Conservation (phyloP, 768 basidiomycete species). For the Russula compacta region DNA sequence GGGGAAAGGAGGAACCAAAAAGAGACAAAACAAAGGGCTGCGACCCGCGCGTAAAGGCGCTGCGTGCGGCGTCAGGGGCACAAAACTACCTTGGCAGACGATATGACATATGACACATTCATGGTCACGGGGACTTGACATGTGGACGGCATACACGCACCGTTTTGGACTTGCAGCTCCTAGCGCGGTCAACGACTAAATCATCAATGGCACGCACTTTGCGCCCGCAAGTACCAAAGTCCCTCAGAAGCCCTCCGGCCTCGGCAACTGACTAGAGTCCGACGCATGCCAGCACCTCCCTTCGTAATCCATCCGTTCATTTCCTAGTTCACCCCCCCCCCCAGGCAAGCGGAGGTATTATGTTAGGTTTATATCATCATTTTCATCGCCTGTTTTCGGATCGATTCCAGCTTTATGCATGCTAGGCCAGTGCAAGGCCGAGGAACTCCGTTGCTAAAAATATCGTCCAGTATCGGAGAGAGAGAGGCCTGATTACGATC, state of each 20-base stretch:
- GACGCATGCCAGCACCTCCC: background rate
- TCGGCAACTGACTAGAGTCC: background rate
- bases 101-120: too few relatives aligned
- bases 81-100: too few relatives aligned
- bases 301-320: background rate
- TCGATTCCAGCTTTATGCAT: too few relatives aligned
- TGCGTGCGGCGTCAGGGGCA: too few relatives aligned
- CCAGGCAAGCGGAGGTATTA: background rate
- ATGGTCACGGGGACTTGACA: background rate
- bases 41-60: too few relatives aligned
- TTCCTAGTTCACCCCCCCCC: too few relatives aligned
- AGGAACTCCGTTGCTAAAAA: too few relatives aligned
- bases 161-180: background rate
- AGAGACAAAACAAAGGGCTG: too few relatives aligned
- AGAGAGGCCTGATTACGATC: background rate
- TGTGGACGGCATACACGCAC: background rate
- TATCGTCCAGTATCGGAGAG: background rate
- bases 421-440: background rate
- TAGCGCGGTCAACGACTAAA: background rate
- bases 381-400: too few relatives aligned
- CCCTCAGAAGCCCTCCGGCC: constrained; percentile 14
- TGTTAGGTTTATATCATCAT: too few relatives aligned
- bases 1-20: too few relatives aligned
- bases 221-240: constrained; percentile 8
- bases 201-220: background rate